These are phyloP conservation scores for Prunus mongolica DNA, from an alignment of 306 rosid species.

Conservation along the genomic window DNA sequence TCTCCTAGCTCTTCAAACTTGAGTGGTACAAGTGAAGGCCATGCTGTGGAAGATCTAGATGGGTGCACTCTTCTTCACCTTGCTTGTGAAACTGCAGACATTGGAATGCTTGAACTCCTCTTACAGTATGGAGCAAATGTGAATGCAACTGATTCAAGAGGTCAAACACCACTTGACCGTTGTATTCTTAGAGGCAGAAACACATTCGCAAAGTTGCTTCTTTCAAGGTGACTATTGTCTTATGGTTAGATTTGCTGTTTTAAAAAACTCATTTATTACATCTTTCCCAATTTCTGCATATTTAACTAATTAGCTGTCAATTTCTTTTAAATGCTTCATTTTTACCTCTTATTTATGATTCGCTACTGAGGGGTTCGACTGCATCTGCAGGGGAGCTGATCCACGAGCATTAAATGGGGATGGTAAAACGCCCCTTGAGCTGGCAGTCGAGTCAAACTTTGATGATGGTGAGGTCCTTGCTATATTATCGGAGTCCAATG, in stretches of 20 bases:
- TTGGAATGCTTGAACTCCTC: conserved; percentile 95
- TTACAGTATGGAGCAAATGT: conserved; percentile 90
- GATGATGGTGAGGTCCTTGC: conserved; percentile 59
- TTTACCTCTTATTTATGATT: background rate
- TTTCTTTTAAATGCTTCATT: background rate
- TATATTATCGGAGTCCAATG: conserved; percentile 56
- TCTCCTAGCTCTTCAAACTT: conserved; percentile 49
- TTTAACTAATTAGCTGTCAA: background rate
- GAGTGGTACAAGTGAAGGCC: conserved; percentile 57
- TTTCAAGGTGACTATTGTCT: conserved; percentile 63
- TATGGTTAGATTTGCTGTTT: conserved; percentile 12
- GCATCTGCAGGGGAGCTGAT: conserved; percentile 82
- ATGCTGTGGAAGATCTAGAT: conserved; percentile 54
- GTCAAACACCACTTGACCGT: conserved; percentile 78
- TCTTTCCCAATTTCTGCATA: background rate
- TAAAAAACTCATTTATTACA: background rate
- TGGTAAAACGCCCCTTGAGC: conserved; percentile 79
- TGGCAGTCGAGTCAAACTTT: conserved; percentile 64
- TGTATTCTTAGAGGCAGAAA: conserved; percentile 68
- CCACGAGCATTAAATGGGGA: conserved; percentile 74
- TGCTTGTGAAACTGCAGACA: conserved; percentile 91
- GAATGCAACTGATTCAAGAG: conserved; percentile 72
- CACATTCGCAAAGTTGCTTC: conserved; percentile 58
- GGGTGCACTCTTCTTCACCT: conserved; percentile 91
- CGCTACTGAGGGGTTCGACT: conserved; percentile 13